Conservation (phyloP, 2,329 filamentous ascomycete species). For the Aureobasidium sp. region DNA sequence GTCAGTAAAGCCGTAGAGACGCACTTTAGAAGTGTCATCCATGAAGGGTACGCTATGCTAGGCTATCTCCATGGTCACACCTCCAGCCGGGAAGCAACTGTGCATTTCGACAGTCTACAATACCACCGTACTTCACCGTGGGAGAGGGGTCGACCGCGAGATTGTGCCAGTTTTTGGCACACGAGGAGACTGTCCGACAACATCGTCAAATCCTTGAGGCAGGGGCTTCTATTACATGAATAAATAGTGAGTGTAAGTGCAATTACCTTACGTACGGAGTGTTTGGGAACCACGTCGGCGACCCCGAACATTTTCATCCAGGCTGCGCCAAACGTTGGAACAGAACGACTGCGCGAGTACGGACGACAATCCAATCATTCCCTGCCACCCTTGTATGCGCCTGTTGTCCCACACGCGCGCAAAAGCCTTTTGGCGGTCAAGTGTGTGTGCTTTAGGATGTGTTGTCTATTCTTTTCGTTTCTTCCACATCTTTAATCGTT, state of each 20-base stretch:
- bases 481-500: not conserved
- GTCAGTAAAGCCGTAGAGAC: not conserved
- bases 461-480: not conserved
- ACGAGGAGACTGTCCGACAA: no score
- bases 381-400: not conserved
- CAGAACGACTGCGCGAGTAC: not conserved
- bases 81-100: not conserved
- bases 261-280: not conserved
- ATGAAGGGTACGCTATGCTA: no score
- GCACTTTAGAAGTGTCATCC: no score
- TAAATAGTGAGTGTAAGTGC: not conserved
- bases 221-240: no score
- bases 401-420: slow-evolving; percentile 1
- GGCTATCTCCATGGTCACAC: not conserved
- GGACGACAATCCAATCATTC: not conserved
- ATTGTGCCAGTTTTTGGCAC: no score
- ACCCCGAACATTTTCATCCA: not conserved
- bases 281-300: not conserved
- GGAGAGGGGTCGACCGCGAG: no score
- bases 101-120: no score
- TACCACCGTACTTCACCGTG: no score
- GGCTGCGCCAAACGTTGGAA: not conserved
- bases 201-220: no score
- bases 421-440: not conserved
- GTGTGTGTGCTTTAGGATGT: not conserved